phyloP scores from a whole-genome alignment of 1,284 basidiomycete species.

The Tilletia caries region DNA sequence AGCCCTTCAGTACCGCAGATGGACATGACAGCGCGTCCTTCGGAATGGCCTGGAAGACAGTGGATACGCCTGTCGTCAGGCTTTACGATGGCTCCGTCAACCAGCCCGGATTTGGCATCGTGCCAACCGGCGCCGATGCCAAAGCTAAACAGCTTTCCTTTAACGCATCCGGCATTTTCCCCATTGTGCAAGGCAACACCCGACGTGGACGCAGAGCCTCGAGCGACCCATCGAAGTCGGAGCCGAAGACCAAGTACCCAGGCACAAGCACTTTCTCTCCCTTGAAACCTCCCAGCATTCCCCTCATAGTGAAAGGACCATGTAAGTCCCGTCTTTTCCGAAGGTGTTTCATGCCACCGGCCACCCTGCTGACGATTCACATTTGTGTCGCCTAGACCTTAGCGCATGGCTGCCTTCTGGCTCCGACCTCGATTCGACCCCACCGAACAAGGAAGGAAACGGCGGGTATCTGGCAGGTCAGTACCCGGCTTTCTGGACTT shows the following conservation, averaged over 20 bases:
- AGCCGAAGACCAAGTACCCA: background rate
- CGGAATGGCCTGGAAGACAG: background rate
- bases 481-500: conserved; percentile 45
- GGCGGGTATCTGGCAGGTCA: conserved; percentile 43
- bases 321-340: conserved; percentile 19
- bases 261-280: conserved; percentile 24
- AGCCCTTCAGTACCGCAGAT: background rate
- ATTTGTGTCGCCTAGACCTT: conserved; percentile 23
- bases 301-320: conserved; percentile 40
- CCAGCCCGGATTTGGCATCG: background rate
- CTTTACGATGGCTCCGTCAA: background rate
- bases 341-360: background rate
- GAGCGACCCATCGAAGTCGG: background rate
- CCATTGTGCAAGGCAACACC: too few relatives aligned
- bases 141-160: background rate
- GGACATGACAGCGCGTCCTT: background rate
- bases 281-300: conserved; percentile 44
- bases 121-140: background rate
- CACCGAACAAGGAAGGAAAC: conserved; percentile 43
- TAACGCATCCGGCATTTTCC: background rate
- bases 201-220: background rate
- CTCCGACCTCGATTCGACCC: conserved; percentile 25
- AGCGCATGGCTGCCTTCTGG: conserved; percentile 44
- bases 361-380: background rate
- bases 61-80: background rate